Evolutionary conservation across 441 rosid genomes (phyloP), one percentile per base, ranked within the genome.

Genomic region (Corymbia calophylla): DNA sequence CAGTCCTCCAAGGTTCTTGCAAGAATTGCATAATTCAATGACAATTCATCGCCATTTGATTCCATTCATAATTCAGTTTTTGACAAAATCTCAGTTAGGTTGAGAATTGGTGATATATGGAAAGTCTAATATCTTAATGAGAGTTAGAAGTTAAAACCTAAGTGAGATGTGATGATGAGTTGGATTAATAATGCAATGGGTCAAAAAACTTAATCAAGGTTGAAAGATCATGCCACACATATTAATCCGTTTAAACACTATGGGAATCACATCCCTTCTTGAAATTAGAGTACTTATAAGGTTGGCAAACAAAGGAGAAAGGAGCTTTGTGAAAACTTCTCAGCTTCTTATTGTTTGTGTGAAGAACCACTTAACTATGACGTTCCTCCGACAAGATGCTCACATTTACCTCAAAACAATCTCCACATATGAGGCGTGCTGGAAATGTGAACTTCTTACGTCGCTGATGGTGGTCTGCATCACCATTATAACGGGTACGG

Each of bases 371-470:
- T 47, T 44, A 77, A 44, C 84, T 77, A 44, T 66, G 84, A 39
- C n/a, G n/a, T 23, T 77, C 84, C 51, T 77, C 51, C 23, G 51
- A 44, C 51, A 77, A 25, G n/a, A 44, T 77, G 84, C n/a, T 77
- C 84, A 31, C 19, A 88, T 84, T 93, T 92, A 97, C 99, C 98
- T 98, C 99, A 92, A 89, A 98, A 94, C 99, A 98, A 92, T 97
- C 99, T 49, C 98, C 99, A 32, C 99, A 98, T 62, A 96, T 87
- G 85, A 98, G 97, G 68, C 97, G 98, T 29, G 99, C 99, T 11
- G 98, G 99, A 91, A 98, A 98, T 88, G 96, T 93, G 94, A 95
- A 97, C 95, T 97, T 98, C 90, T 94, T 97, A 84, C 97, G 98
- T 48, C 96, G 97, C 87, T 98, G 98, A 92, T 96, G 96, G 91